These are phyloP conservation scores for Pleurotus sapidus DNA, from an alignment of 768 basidiomycete genomes.

Conservation along the genomic window DNA sequence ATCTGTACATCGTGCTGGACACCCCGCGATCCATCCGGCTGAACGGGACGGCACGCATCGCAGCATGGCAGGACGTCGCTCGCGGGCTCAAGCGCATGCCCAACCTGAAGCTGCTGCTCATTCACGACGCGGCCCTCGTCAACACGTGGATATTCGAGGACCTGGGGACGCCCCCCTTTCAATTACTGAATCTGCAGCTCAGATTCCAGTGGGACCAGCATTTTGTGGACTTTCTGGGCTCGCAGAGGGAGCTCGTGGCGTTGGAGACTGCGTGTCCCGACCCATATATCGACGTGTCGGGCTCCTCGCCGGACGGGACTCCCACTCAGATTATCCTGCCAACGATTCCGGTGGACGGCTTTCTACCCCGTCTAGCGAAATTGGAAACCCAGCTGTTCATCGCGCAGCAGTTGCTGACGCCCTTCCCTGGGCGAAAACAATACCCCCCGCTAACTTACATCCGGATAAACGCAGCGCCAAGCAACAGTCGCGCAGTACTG, in stretches of 20 bases:
- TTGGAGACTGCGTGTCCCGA: constrained; percentile 4
- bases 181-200: not conserved
- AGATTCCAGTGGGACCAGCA: not conserved
- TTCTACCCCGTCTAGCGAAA: not conserved
- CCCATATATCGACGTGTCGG: not conserved
- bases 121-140: not conserved
- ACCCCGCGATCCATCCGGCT: not conserved
- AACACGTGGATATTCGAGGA: constrained; percentile 1
- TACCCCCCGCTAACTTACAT: not conserved
- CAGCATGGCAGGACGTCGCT: not conserved
- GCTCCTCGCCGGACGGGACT: not conserved
- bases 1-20: not conserved
- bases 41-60: not conserved
- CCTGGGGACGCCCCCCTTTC: not conserved
- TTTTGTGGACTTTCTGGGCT: not conserved
- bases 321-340: not conserved
- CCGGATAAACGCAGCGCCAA: not conserved
- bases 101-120: not conserved
- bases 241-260: not conserved
- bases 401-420: constrained; percentile 1
- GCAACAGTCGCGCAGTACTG: not conserved
- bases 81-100: not conserved
- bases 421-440: not conserved
- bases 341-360: not conserved
- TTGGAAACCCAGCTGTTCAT: constrained; percentile 1